phyloP scores from a whole-genome alignment of 179 eudicot species.

The Amaranthus tricolor region DNA sequence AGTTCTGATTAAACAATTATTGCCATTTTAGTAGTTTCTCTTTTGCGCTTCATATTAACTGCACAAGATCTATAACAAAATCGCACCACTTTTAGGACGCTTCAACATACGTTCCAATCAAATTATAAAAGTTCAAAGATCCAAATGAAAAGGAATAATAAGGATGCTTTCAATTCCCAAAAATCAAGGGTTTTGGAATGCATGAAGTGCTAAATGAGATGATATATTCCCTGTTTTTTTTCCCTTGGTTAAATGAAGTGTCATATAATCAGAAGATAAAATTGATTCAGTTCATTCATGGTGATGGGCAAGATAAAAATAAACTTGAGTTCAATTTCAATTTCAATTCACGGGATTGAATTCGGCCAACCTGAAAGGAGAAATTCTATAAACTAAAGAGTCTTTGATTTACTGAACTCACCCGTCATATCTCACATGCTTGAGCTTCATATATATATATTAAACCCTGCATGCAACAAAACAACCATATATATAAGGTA shows the following conservation, averaged over 20 bases:
- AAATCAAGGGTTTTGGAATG: no score
- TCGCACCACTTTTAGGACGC: no score
- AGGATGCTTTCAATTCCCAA: no score
- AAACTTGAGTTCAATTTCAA: not conserved
- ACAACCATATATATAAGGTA: not conserved
- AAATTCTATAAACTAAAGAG: not conserved
- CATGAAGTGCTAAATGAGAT: no score
- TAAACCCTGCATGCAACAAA: constrained; percentile 3
- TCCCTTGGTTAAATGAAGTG: no score
- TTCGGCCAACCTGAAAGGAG: no score
- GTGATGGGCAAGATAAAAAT: not conserved
- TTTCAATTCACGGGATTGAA: no score
- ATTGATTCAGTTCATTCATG: not conserved
- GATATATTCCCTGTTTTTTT: no score
- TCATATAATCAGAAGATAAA: not conserved
- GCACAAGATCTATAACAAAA: not conserved
- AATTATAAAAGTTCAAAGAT: no score
- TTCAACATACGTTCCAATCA: not conserved
- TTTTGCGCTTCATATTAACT: not conserved
- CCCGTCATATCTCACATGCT: constrained; percentile 10
- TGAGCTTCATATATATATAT: not conserved
- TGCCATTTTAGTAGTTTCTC: not conserved
- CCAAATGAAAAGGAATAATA: not conserved
- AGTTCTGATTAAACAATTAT: not conserved
- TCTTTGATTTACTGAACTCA: not conserved